phyloP scores from a whole-genome alignment of 805 yeast species.

The Spathaspora passalidarum region DNA sequence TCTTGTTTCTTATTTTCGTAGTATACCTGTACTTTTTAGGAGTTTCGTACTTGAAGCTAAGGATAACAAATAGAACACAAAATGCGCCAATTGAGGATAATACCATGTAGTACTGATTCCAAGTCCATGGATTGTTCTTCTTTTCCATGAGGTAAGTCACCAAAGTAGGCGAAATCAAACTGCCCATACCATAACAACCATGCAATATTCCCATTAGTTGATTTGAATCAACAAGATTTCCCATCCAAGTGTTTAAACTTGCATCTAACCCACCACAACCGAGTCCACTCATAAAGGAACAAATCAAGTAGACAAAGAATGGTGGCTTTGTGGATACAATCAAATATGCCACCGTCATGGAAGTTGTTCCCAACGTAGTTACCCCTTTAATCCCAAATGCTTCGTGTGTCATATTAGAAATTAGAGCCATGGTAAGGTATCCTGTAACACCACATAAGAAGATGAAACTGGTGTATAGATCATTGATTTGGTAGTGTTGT shows the following conservation, averaged over 20 bases:
- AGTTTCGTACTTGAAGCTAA: slow-evolving; percentile 42
- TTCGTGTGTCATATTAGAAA: slow-evolving; percentile 41
- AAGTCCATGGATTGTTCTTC: slow-evolving; percentile 37
- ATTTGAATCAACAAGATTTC: slow-evolving; percentile 44
- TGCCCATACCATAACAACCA: slow-evolving; percentile 53
- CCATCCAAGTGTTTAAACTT: slow-evolving; percentile 52
- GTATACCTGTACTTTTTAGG: slow-evolving; percentile 40
- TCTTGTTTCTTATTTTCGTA: slow-evolving; percentile 7
- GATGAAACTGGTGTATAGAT: slow-evolving; percentile 46
- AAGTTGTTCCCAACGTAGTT: slow-evolving; percentile 27
- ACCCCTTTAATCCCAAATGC: slow-evolving; percentile 49
- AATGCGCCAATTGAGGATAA: slow-evolving; percentile 25
- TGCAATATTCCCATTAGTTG: slow-evolving; percentile 51
- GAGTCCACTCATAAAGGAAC: slow-evolving; percentile 46
- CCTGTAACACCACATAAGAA: slow-evolving; percentile 55
- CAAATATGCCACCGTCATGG: slow-evolving; percentile 37
- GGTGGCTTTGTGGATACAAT: slow-evolving; percentile 42
- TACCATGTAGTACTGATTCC: slow-evolving; percentile 47
- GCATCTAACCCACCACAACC: slow-evolving; percentile 60
- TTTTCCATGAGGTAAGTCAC: slow-evolving; percentile 39
- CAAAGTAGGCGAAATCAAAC: slow-evolving; percentile 48
- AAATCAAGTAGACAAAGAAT: slow-evolving; percentile 34
- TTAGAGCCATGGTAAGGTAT: slow-evolving; percentile 50
- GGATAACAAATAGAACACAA: slow-evolving; percentile 19
- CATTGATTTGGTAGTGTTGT: slow-evolving; percentile 44